Evolutionary conservation across 192 early-diverging fungal species (phyloP), one percentile per base, ranked within the genome.

Genomic region (Entrophospora sp.): DNA sequence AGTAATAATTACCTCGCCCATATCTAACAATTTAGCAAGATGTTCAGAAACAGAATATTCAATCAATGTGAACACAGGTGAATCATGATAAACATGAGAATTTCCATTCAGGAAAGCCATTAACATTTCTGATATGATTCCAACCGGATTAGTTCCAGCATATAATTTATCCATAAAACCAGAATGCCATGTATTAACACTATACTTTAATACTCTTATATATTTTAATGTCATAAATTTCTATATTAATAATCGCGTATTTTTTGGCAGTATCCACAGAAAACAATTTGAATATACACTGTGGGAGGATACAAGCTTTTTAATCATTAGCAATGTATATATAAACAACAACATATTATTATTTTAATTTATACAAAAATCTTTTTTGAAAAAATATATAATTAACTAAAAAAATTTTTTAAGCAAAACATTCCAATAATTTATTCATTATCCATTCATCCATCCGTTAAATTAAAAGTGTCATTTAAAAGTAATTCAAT

Each of bases 121-220:
- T 14, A 91, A 73, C 3, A 89, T 66, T 69, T 93, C 91, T 13
- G 81, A 59, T 9, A 89, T 64, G 22, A 90, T 82, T 13, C 90
- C 91, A 57, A 90, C 81, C 7, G 89, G 87, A 12, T 83, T 86
- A 0, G 86, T 81, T 25, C 87, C 81, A 16, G 91, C 82, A 63
- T 91, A 93, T 4, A 93, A 79, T 51, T 91, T 93, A 71, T 90
- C 89, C 75, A 93, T 76, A 60, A 91, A 93, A 24, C 84, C 67
- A 5, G 83, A 80, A 69, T 84, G 88, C 79, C 85, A 89, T 8
- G 81, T 73, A 48, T 81, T 77, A 24, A 84, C 81, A 65, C 82
- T 86, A 60, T 77, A 75, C 46, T 64, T 46, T 38, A 85, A 45
- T 2, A 79, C 73, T n/a, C n/a, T n/a, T n/a, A n/a, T n/a, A n/a